Base-by-base conservation (phyloP, 139 green algal genomes). In the Closterium sp. region DNA sequence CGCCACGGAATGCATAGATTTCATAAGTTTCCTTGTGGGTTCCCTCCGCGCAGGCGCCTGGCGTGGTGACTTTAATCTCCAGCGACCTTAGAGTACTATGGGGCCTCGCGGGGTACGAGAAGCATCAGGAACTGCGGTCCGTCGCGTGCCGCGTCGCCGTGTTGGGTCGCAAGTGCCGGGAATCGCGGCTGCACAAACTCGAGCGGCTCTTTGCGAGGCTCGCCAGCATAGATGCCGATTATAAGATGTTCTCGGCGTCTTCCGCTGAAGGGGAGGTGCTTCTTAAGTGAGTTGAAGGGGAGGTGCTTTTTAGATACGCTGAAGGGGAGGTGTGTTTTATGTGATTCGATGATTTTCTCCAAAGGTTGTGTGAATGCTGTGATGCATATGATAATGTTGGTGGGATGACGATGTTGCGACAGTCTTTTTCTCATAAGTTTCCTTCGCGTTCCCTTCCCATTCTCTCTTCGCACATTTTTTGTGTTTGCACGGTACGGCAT, bases 51-150 rank as follows among this genome's bases (percentile, higher is more conserved):
- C 62, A 87, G 85, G 85, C 85, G 28, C 85, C 85, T 32, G 85
- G 85, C 85, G 85, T 87, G n/a, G 85, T 87, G n/a, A 87, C 85
- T 30, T 31, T 87, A 31, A 87, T 87, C n/a, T 87, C 85, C 28
- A 87, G 85, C 85, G 85, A 87, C 10, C 85, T 87, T 30, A 87
- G 85, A 31, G 85, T 87, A 24, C 85, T 87, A 31, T 87, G 85
- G 85, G 85, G 85, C 28, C 85, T 87, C 28, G 85, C 85, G 10
- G 85, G 85, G 1, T 87, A 87, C 85, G 85, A 87, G 85, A 87
- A 87, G 85, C 85, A 87, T 3, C 85, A 87, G n/a, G 85, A 87
- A 27, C 85, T 87, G 85, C 28, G 28, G 4, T 31, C 28, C 9
- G 85, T 87, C 28, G 85, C 85, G 27, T 87, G 28, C 28, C 85